Evolutionary conservation across 2,329 filamentous ascomycete genomes (phyloP), one percentile per base, ranked within the genome.

Genomic region (Graphilbum fragrans): DNA sequence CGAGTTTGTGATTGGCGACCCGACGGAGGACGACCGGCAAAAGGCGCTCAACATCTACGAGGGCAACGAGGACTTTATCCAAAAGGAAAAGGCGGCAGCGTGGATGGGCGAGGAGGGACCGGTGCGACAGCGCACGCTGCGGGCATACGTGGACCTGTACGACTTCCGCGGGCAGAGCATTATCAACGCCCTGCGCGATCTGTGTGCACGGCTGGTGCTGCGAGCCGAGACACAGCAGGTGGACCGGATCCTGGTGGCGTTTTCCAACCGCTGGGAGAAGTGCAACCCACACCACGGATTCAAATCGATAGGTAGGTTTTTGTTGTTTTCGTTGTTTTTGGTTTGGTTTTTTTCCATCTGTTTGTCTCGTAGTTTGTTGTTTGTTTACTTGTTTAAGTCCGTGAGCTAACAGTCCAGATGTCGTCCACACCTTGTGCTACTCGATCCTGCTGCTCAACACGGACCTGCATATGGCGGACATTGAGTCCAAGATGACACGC

Each of bases 341-440:
- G 63, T 53, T 69, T 48, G 21, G 12, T 19, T 45, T 21, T 38
- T 19, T 38, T 7, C 16, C 18, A 3, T 16, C 32, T 31, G 16
- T 22, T 25, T 45, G 36, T 23, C 33, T 18, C 29, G 25, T 18
- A 51, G 48, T 61, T 64, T 52, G 69, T 48, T 19, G 16, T 46
- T 27, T 38, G 38, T 41, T 44, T 22, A 9, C n/a, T n/a, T n/a
- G n/a, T n/a, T n/a, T n/a, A n/a, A n/a, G n/a, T n/a, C n/a, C n/a
- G n/a, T n/a, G n/a, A n/a, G n/a, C n/a, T n/a, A n/a, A n/a, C n/a
- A n/a, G n/a, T n/a, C n/a, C 53, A 83, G 90, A 96, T 64, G 83
- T 96, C 37, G 88, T 98, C 17, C 90, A 98, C 58, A 95, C 88
- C 20, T 93, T 96, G 48, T 93, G 86, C 62, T 98, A 96, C 60